Base-by-base conservation (phyloP, 805 yeast genomes). In the Spathaspora arborariae region DNA sequence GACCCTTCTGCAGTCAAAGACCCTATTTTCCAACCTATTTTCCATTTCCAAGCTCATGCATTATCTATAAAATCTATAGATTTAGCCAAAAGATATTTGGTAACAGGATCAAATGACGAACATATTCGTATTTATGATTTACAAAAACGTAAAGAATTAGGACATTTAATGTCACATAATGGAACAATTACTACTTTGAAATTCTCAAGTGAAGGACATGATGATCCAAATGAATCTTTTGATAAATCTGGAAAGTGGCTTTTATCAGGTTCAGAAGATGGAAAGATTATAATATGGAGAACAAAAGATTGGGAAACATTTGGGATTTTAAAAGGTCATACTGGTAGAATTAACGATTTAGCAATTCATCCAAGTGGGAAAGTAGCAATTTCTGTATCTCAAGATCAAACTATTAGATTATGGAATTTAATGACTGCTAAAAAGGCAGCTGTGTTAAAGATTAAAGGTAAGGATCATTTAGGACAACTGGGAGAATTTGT, bases 391-490 rank as follows among this genome's bases (percentile, higher is more conserved):
- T 85, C 95, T 50, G 96, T 90, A 4, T 88, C 95, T 48, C 82
- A 79, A 22, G 99, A 94, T 64, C 79, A 80, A 51, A 85, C 96
- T 5, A 76, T 94, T 33, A 75, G 92, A 59, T 74, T 94, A 48
- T 94, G 99, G 99, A 94, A 94, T 62, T 72, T 94, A 54, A 92
- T 94, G 98, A 92, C 97, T 1, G 94, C 89, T 11, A 87, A 88
- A 62, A 91, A 90, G 65, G 98, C 98, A 16, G 91, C 96, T 1
- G 74, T 79, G 9, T 70, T 91, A 65, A 90, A 86, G 59, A 68
- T 87, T 49, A 84, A 78, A 60, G 85, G 84, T 35, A 80, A 75
- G 50, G 87, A 84, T 58, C 82, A 84, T 53, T 65, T 76, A 49
- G 84, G 84, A 5, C 87, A 85, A 64, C 67, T 74, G 47, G 85